Evolutionary conservation across 2,329 filamentous ascomycete species (phyloP).

Genomic region (Xylaria arbuscula): DNA sequence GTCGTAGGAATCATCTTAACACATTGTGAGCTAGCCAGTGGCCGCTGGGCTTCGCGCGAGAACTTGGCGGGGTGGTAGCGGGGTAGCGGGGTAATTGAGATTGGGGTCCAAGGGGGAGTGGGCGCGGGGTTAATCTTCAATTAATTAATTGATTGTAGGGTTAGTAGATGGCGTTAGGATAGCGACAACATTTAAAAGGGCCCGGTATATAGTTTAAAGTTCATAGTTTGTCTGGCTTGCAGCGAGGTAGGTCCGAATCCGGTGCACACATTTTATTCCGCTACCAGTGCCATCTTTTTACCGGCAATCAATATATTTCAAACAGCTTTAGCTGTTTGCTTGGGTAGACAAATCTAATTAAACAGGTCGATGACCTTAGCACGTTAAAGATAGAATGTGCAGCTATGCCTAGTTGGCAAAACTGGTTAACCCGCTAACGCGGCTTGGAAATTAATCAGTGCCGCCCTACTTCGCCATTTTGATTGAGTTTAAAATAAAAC

Average conservation of each 20-base stretch:
- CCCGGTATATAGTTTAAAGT: neutral
- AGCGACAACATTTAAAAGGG: neutral
- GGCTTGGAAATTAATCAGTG: constrained; percentile 7
- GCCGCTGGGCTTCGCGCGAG: too few species aligned
- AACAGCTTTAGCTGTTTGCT: neutral
- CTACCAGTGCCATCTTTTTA: neutral
- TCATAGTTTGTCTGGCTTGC: neutral
- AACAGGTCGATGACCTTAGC: too few species aligned
- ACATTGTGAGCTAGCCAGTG: constrained; percentile 64
- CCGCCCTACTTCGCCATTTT: constrained; percentile 18
- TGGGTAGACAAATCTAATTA: constrained; percentile 1
- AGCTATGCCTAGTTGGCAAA: constrained; percentile 16
- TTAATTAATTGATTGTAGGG: too few species aligned
- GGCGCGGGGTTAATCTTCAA: too few species aligned
- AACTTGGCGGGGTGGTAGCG: too few species aligned
- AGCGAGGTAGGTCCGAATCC: neutral
- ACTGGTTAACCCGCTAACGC: constrained; percentile 16
- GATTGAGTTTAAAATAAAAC: too few species aligned
- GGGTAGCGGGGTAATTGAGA: too few species aligned
- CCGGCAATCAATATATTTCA: neutral
- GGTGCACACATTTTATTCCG: neutral
- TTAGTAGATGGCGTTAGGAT: neutral
- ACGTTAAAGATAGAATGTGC: too few species aligned
- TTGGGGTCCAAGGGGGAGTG: too few species aligned
- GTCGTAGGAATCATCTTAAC: constrained; percentile 11